These are phyloP conservation scores for Venturia asperata DNA, from an alignment of 2,329 filamentous ascomycete species.

Conservation along the genomic window DNA sequence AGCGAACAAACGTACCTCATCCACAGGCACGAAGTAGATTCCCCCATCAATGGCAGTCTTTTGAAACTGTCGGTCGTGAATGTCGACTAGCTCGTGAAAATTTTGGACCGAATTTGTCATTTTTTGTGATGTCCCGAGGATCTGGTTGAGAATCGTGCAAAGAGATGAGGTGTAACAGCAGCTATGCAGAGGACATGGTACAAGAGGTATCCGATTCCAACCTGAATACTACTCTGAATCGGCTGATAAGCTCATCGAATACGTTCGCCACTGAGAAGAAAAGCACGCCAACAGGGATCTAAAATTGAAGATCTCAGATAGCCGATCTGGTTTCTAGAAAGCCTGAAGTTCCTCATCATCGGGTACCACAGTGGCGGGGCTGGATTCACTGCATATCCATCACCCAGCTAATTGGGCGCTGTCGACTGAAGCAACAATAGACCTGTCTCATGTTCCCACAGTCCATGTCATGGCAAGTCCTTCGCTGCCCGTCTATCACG, in stretches of 20 bases:
- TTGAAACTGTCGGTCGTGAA: conserved; percentile 35
- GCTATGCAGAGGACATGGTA: background rate
- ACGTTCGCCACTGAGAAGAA: background rate
- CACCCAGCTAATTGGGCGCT: background rate
- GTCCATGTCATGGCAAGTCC: background rate
- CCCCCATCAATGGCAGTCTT: conserved; percentile 32
- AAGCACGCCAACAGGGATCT: background rate
- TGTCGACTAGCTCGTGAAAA: conserved; percentile 25
- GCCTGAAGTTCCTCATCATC: background rate
- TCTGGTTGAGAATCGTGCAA: background rate
- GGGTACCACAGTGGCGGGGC: background rate
- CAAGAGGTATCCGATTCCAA: background rate
- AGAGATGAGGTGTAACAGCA: background rate
- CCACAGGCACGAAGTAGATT: conserved; percentile 36
- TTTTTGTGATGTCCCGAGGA: conserved; percentile 1
- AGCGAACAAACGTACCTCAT: conserved; percentile 26
- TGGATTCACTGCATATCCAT: background rate
- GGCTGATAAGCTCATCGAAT: background rate
- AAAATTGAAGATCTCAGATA: background rate
- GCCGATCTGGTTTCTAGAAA: background rate
- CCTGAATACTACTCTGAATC: background rate
- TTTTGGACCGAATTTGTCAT: conserved; percentile 19
- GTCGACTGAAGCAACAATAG: background rate
- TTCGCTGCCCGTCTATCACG: background rate
- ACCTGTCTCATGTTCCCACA: background rate